Conservation (phyloP, 2,329 filamentous ascomycete genomes). For the Orbilia quercus region DNA sequence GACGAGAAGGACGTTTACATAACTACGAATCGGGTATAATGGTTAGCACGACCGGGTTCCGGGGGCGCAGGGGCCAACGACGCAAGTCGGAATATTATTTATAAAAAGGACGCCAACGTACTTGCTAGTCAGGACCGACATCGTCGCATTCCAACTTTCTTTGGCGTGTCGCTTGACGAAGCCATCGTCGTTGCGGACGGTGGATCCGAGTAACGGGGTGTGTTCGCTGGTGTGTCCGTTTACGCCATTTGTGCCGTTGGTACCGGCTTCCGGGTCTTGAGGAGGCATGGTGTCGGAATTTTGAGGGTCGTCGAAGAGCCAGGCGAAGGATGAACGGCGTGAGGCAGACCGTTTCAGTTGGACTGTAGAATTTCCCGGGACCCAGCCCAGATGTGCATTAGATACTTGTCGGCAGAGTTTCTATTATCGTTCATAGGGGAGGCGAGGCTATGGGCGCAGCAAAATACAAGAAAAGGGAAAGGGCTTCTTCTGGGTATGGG, state of each 20-base stretch:
- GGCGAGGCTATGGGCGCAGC: conserved; percentile 22
- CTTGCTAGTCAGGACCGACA: conserved; percentile 55
- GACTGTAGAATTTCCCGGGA: conserved; percentile 53
- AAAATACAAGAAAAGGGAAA: not conserved
- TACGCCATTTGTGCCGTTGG: conserved; percentile 39
- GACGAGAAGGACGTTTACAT: conserved; percentile 76
- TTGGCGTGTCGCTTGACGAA: conserved; percentile 56
- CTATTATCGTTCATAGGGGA: conserved; percentile 49
- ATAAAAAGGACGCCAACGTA: conserved; percentile 8
- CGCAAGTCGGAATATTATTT: conserved; percentile 38
- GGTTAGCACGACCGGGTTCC: conserved; percentile 43
- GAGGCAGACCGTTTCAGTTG: conserved; percentile 56
- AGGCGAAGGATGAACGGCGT: conserved; percentile 55
- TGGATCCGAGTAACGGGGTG: conserved; percentile 47
- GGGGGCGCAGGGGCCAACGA: conserved; percentile 54
- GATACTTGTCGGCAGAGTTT: conserved; percentile 35
- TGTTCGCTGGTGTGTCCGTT: conserved; percentile 53
- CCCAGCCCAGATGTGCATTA: conserved; percentile 56
- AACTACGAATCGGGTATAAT: conserved; percentile 29
- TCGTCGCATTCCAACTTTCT: conserved; percentile 55
- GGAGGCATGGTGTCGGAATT: conserved; percentile 44
- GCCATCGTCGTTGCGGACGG: conserved; percentile 30
- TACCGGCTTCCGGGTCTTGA: conserved; percentile 50
- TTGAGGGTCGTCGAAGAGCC: conserved; percentile 52
- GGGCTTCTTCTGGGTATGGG: not conserved